Conservation (phyloP, 257 asterid genomes). For the Solanum sitiens region DNA sequence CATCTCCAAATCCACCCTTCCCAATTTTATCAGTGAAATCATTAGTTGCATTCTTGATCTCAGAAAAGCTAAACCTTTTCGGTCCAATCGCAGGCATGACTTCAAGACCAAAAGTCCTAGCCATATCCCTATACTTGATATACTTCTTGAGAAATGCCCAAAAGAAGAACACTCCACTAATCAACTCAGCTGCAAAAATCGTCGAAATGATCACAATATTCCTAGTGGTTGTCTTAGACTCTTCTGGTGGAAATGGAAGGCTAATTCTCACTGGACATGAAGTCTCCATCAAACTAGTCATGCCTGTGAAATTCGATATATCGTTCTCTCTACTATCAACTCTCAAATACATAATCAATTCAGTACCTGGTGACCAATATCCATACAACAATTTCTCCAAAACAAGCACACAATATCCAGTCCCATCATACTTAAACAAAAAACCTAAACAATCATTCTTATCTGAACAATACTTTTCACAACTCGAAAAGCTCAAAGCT, state of each 20-base stretch:
- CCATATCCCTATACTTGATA: slow-evolving; percentile 82
- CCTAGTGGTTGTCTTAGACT: slow-evolving; percentile 44
- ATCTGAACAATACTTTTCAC: slow-evolving; percentile 27
- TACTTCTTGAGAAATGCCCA: slow-evolving; percentile 76
- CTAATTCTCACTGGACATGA: slow-evolving; percentile 57
- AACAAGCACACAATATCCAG: slow-evolving; percentile 47
- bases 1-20: slow-evolving; percentile 72
- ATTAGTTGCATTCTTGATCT: slow-evolving; percentile 54
- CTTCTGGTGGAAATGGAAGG: slow-evolving; percentile 59
- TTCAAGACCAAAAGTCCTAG: slow-evolving; percentile 77
- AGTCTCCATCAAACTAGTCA: slow-evolving; percentile 52
- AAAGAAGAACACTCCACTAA: slow-evolving; percentile 63
- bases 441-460: slow-evolving; percentile 41
- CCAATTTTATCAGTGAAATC: slow-evolving; percentile 54
- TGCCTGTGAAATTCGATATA: slow-evolving; percentile 36
- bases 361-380: slow-evolving; percentile 59
- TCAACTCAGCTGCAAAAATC: slow-evolving; percentile 64
- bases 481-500: slow-evolving; percentile 24
- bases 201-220: slow-evolving; percentile 47
- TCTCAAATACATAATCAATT: slow-evolving; percentile 45
- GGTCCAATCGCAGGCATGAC: slow-evolving; percentile 75
- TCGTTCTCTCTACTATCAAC: slow-evolving; percentile 49
- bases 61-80: slow-evolving; percentile 52
- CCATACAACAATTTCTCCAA: slow-evolving; percentile 45
- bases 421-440: slow-evolving; percentile 63